These are phyloP conservation scores for Fusarium virguliforme DNA, from an alignment of 2,329 filamentous ascomycete genomes.

Conservation along the genomic window DNA sequence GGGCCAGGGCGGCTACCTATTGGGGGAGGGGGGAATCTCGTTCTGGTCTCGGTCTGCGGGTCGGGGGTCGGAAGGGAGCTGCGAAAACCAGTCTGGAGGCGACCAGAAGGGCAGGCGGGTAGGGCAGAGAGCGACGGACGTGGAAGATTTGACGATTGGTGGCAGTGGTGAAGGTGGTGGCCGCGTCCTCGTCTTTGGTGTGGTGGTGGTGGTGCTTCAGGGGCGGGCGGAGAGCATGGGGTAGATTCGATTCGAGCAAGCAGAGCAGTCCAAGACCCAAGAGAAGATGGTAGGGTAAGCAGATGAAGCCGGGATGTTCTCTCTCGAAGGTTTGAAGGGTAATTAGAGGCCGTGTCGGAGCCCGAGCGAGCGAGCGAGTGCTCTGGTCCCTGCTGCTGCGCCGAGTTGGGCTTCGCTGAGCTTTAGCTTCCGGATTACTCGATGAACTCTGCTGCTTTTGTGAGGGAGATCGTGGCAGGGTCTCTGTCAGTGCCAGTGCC, in stretches of 20 bases:
- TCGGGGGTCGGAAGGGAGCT: constrained; percentile 20
- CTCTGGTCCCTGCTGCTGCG: constrained; percentile 29
- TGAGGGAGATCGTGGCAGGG: constrained; percentile 31
- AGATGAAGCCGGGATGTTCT: constrained; percentile 18
- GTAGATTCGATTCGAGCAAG: constrained; percentile 14
- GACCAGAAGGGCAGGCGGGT: constrained; percentile 13
- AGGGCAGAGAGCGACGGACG: constrained; percentile 25
- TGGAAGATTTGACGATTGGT: constrained; percentile 44
- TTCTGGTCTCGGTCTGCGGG: constrained; percentile 29
- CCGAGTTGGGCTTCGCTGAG: constrained; percentile 40
- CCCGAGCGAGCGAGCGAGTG: constrained; percentile 28
- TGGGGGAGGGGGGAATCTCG: constrained; percentile 15
- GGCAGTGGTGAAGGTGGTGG: constrained; percentile 34
- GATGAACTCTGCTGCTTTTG: constrained; percentile 23
- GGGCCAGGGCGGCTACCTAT: constrained; percentile 40
- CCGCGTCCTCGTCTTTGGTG: constrained; percentile 24
- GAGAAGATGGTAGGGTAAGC: constrained; percentile 3
- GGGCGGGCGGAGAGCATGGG: constrained; percentile 32
- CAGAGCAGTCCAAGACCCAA: constrained; percentile 15
- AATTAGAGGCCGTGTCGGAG: constrained; percentile 32
- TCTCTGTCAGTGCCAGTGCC: constrained; percentile 12
- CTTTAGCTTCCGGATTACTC: constrained; percentile 33
- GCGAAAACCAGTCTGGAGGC: constrained; percentile 28
- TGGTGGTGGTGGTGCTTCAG: constrained; percentile 32
- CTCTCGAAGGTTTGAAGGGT: constrained; percentile 28